Evolutionary conservation across 495 filamentous ascomycete genomes (phyloP), one percentile per base, ranked within the genome.

Genomic region (Thozetella sp.): DNA sequence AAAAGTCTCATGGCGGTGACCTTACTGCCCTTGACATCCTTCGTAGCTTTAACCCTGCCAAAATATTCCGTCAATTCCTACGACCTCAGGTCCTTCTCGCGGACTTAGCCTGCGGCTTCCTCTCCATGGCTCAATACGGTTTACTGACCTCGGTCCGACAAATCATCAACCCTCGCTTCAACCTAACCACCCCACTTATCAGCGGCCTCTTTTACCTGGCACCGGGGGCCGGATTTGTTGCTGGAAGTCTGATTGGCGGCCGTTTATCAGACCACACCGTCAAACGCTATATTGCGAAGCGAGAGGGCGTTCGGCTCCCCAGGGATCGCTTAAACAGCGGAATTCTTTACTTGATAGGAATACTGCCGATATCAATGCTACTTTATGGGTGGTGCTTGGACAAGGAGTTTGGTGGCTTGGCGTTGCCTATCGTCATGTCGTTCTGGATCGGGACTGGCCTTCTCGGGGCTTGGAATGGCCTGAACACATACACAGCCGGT

Each of bases 1-100:
- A 20, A n/a, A n/a, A 48, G n/a, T 2, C 67, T 78, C 10, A 65
- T 80, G 34, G 71, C 72, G 10, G 76, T 80, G 59, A 62, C 67
- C n/a, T 13, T 55, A 10, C 43, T 9, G 6, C 9, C 6, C 17
- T 37, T 6, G 17, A 37, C 30, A 37, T 17, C 6, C 30, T 9
- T 17, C 6, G 30, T 17, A 9, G 17, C 6, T 37, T 37, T 17
- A 17, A 37, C 17, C 17, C 9, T 13, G 12, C 10, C 24, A 10
- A 17, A 25, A 25, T 10, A 55, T 23, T 2, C 6, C 22, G 9
- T 55, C 9, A 55, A n/a, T n/a, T n/a, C n/a, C n/a, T n/a, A n/a
- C n/a, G n/a, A n/a, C n/a, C n/a, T n/a, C n/a, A n/a, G n/a, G n/a
- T n/a, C n/a, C n/a, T n/a, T n/a, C n/a, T n/a, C n/a, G n/a, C n/a